Percentiles rank a stretch among this genome's conserved stretches.
Evolutionary conservation across 1,139 yeast genomes (phyloP).

Genomic region (Candida glucosophila): DNA sequence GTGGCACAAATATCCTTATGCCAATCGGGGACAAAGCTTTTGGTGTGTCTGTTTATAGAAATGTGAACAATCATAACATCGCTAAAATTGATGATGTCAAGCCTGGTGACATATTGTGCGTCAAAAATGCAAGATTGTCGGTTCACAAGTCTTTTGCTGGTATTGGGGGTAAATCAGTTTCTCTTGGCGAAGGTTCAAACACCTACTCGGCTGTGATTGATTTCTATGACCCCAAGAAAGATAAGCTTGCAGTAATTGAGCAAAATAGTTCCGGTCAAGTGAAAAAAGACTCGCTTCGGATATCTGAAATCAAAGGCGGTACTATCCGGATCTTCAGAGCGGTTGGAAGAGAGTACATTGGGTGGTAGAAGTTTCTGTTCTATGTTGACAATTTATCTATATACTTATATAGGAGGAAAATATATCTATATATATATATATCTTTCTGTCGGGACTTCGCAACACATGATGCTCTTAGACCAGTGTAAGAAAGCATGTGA

Average conservation of each 20-base stretch:
- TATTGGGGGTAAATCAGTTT: constrained; percentile 24
- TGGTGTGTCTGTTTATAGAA: constrained; percentile 64
- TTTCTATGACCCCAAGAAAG: constrained; percentile 69
- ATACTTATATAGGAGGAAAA: constrained; percentile 1
- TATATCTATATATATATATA: neutral
- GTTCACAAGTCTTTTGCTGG: constrained; percentile 55
- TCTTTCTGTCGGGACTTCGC: too few species aligned
- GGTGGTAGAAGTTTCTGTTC: too few species aligned
- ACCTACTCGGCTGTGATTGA: constrained; percentile 35
- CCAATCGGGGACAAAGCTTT: constrained; percentile 61
- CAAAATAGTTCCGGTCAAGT: constrained; percentile 46
- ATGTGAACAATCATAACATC: constrained; percentile 37
- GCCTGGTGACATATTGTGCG: constrained; percentile 78
- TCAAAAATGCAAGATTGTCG: constrained; percentile 66
- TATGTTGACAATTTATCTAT: neutral
- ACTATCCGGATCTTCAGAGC: constrained; percentile 69
- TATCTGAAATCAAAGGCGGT: constrained; percentile 72
- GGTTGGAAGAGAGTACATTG: constrained; percentile 6
- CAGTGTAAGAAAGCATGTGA: constrained; percentile 5
- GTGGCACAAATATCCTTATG: constrained; percentile 24
- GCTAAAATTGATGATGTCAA: constrained; percentile 54
- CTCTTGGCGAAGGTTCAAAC: constrained; percentile 30
- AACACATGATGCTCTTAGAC: constrained; percentile 7
- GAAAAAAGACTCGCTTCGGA: constrained; percentile 53
- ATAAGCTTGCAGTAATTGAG: constrained; percentile 70